Percentiles rank a stretch among this genome's conserved stretches.
Conservation (phyloP, 352 stramenopile genomes). For the Elongisporangium anandrum region DNA sequence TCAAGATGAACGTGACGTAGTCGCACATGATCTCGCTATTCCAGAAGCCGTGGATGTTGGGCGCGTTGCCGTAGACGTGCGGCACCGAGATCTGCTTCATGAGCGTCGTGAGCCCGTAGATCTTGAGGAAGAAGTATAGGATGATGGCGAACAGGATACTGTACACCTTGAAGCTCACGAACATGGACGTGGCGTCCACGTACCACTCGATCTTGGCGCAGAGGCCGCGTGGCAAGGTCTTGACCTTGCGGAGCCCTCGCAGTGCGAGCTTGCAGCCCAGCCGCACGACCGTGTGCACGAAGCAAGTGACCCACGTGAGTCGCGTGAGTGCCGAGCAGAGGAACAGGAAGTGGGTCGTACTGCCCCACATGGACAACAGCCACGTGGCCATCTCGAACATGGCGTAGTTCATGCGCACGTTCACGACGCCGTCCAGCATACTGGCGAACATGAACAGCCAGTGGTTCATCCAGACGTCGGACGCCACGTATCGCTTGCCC, state of each 20-base stretch:
- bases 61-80: not conserved
- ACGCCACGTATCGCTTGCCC: slow-evolving; percentile 3
- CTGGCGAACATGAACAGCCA: slow-evolving; percentile 11
- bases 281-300: slow-evolving; percentile 11
- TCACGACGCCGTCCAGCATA: slow-evolving; percentile 8
- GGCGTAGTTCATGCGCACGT: slow-evolving; percentile 8
- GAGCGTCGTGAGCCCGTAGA: slow-evolving; percentile 2
- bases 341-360: slow-evolving; percentile 13
- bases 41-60: slow-evolving; percentile 4
- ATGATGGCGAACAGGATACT: slow-evolving; percentile 5
- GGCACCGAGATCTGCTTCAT: not conserved
- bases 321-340: slow-evolving; percentile 7
- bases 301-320: slow-evolving; percentile 13
- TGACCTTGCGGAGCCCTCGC: slow-evolving; percentile 5
- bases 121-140: not conserved
- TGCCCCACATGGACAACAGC: slow-evolving; percentile 8
- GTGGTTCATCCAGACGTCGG: slow-evolving; percentile 11
- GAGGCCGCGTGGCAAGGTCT: slow-evolving; percentile 1
- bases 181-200: slow-evolving; percentile 7
- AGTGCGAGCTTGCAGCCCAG: slow-evolving; percentile 3
- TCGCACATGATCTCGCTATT: slow-evolving; percentile 11
- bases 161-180: slow-evolving; percentile 17
- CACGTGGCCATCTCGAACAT: slow-evolving; percentile 8
- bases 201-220: slow-evolving; percentile 8
- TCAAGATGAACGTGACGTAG: slow-evolving; percentile 2